Evolutionary conservation across 495 filamentous ascomycete species (phyloP).

Genomic region (Aspergillus funiculosus): DNA sequence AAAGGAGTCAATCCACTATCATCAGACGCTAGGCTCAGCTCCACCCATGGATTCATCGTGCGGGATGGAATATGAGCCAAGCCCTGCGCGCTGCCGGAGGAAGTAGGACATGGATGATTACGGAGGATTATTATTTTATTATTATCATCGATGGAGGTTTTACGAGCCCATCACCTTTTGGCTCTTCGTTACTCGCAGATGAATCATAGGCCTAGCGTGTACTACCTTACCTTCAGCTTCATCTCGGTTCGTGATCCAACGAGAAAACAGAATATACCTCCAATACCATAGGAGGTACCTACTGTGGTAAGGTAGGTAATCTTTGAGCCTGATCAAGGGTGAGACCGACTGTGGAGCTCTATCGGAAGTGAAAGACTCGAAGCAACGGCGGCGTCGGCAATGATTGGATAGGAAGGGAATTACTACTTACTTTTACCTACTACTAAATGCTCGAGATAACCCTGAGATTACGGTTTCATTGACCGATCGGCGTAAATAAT

Average conservation of each 20-base stretch:
- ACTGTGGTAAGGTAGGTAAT: no score
- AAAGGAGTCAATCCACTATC: conserved; percentile 5
- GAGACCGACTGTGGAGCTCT: no score
- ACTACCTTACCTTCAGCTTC: no score
- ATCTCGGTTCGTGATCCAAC: conserved; percentile 5
- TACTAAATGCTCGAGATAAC: conserved; percentile 16
- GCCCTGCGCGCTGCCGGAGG: conserved; percentile 6
- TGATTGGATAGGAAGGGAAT: conserved; percentile 9
- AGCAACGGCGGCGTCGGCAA: background rate
- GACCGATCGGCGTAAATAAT: conserved; percentile 30
- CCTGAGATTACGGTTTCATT: conserved; percentile 19
- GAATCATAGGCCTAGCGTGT: no score
- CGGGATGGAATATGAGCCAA: conserved; percentile 12
- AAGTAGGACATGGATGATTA: background rate
- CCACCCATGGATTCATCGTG: conserved; percentile 20
- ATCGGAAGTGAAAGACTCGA: no score
- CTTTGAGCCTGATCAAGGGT: no score
- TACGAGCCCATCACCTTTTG: background rate
- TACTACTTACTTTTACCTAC: background rate
- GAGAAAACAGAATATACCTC: no score
- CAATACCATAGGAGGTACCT: no score
- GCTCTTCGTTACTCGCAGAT: no score
- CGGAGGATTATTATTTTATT: background rate
- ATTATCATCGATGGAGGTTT: background rate
- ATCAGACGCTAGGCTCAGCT: conserved; percentile 17